Conservation (phyloP, 441 rosid species). For the Adansonia madagascariensis region DNA sequence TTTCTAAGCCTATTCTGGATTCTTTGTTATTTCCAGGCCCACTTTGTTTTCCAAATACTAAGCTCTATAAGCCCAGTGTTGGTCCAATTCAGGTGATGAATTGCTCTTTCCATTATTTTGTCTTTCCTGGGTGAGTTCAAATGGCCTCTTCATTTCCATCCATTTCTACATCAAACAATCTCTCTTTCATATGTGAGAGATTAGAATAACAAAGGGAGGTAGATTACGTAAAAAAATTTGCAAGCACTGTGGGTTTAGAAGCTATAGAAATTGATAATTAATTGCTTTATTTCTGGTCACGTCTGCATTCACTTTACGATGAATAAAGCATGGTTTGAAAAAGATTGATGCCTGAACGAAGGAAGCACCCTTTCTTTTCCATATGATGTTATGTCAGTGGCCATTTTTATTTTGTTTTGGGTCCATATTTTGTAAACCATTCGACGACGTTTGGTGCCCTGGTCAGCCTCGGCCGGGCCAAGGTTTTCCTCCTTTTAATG, state of each 20-base stretch:
- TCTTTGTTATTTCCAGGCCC: not conserved
- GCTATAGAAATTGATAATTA: not conserved
- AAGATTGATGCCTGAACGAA: not conserved
- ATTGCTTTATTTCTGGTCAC: not conserved
- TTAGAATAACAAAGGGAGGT: not conserved
- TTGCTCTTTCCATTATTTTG: not conserved
- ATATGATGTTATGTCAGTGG: not conserved
- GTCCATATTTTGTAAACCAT: not conserved
- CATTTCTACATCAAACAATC: not conserved
- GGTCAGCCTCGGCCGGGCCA: not conserved
- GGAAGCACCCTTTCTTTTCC: not conserved
- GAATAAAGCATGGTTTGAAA: not conserved
- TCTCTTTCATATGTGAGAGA: not conserved
- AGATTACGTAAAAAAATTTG: not conserved
- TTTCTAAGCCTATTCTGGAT: not conserved
- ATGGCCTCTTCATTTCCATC: not conserved
- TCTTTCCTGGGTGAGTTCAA: not conserved
- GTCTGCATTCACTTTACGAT: not conserved
- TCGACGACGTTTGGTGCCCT: not conserved
- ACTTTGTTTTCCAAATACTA: not conserved
- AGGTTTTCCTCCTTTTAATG: not conserved
- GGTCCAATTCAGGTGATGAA: not conserved
- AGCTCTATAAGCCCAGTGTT: not conserved
- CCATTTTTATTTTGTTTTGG: not conserved
- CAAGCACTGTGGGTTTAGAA: not conserved